A percentile compares a stretch with the other conserved stretches of the same genome.
These are phyloP conservation scores for Cytospora piceae DNA, from an alignment of 2,329 filamentous ascomycete genomes.

Conservation along the genomic window DNA sequence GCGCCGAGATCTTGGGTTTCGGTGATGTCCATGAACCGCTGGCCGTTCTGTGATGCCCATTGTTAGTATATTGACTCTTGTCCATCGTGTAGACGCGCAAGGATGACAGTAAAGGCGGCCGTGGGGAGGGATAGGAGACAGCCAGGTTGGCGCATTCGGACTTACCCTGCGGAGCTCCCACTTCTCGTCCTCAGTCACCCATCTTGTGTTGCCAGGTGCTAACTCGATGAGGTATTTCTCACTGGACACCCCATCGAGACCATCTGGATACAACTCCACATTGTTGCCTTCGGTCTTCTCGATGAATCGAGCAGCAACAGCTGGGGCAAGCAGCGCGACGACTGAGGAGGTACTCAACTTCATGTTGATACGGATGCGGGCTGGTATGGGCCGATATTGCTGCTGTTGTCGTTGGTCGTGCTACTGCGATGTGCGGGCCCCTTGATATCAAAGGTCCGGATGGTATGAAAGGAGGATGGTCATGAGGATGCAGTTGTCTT, in stretches of 20 bases:
- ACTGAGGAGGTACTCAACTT: constrained; percentile 57
- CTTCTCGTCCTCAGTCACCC: constrained; percentile 94
- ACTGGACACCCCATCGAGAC: constrained; percentile 35
- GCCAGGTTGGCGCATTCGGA: constrained; percentile 27
- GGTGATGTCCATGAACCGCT: constrained; percentile 80
- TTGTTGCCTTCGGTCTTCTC: constrained; percentile 55
- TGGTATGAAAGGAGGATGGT: background rate
- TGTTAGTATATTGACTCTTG: background rate
- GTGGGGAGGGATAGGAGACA: background rate
- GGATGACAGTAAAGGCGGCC: background rate
- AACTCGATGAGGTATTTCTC: constrained; percentile 80
- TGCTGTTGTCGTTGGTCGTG: background rate
- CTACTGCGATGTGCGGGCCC: background rate
- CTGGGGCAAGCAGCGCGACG: constrained; percentile 58
- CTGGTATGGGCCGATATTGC: background rate
- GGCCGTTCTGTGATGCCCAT: constrained; percentile 59
- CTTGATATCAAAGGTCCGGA: background rate
- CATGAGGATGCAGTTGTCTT: background rate
- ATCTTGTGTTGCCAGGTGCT: constrained; percentile 78
- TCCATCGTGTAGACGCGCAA: too few species aligned
- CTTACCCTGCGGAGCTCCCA: constrained; percentile 84
- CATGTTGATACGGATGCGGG: constrained; percentile 44
- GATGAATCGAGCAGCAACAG: constrained; percentile 59
- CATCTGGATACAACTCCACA: constrained; percentile 52
- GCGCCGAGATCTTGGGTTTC: constrained; percentile 61